Percentiles rank a stretch among this genome's conserved stretches.
These are phyloP conservation scores for Gracilaria gracilis DNA, from an alignment of 23 red algal species.

Conservation along the genomic window DNA sequence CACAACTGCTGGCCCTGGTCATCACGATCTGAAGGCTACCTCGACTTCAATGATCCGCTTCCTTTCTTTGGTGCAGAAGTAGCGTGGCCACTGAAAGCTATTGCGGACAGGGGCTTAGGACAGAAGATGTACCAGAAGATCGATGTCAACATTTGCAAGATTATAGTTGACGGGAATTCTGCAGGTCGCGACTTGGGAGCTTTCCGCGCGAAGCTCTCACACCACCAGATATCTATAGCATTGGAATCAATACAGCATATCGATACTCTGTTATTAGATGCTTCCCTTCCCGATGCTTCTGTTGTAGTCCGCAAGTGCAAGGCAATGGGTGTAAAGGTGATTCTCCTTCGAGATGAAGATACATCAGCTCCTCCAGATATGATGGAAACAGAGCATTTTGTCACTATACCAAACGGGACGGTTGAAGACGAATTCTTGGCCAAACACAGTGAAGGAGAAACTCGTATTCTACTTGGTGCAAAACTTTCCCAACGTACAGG, in stretches of 20 bases:
- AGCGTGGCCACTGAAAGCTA: slow-evolving; percentile 63
- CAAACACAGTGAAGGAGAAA: slow-evolving; percentile 22
- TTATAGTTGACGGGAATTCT: slow-evolving; percentile 67
- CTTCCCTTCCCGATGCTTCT: background rate
- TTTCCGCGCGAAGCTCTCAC: slow-evolving; percentile 21
- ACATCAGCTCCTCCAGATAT: background rate
- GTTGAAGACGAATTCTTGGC: slow-evolving; percentile 20
- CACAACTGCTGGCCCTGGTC: slow-evolving; percentile 77
- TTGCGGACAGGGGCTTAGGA: slow-evolving; percentile 23
- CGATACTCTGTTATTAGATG: slow-evolving; percentile 64
- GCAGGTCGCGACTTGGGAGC: slow-evolving; percentile 17
- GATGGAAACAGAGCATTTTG: background rate
- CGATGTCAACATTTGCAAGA: slow-evolving; percentile 85
- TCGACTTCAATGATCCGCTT: slow-evolving; percentile 52
- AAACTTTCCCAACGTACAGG: background rate
- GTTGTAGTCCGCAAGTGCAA: background rate
- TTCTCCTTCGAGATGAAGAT: slow-evolving; percentile 2
- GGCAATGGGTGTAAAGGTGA: background rate
- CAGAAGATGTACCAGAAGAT: slow-evolving; percentile 43
- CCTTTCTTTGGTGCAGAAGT: slow-evolving; percentile 76
- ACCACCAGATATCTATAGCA: slow-evolving; percentile 9
- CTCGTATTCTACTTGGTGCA: slow-evolving; percentile 38
- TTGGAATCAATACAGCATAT: slow-evolving; percentile 22
- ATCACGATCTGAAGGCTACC: slow-evolving; percentile 47
- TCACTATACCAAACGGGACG: background rate